Evolutionary conservation across 139 green algal genomes (phyloP).

Genomic region (Micractinium sp.): DNA sequence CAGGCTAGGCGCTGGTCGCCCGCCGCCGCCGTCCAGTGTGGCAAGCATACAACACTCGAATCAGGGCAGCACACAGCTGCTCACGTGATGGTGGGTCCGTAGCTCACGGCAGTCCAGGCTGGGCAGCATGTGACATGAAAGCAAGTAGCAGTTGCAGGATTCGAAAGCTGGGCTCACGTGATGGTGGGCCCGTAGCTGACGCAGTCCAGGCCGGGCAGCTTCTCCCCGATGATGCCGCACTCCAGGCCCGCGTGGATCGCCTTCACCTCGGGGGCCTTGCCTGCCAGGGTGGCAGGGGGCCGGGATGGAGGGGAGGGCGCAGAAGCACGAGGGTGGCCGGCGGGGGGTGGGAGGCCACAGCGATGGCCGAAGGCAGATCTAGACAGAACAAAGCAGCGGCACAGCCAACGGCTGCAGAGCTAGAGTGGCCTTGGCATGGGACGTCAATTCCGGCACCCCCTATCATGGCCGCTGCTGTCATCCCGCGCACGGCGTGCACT

Average conservation of each 20-base stretch:
- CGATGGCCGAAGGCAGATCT: too few relatives aligned
- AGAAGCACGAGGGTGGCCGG: not conserved
- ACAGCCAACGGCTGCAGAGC: too few relatives aligned
- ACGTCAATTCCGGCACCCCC: too few relatives aligned
- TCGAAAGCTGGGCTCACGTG: too few relatives aligned
- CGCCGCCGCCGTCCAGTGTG: not conserved
- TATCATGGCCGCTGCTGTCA: not conserved
- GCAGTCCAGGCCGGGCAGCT: constrained; percentile 65
- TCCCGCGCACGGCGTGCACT: too few relatives aligned
- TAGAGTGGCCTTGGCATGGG: too few relatives aligned
- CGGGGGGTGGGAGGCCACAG: too few relatives aligned
- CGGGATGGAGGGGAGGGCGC: not conserved
- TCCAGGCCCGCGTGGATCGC: constrained; percentile 85
- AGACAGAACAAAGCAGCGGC: too few relatives aligned
- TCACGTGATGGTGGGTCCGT: constrained; percentile 75
- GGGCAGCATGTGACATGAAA: constrained; percentile 55
- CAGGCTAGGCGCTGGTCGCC: not conserved
- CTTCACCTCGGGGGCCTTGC: constrained; percentile 46
- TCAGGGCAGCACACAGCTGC: too few relatives aligned
- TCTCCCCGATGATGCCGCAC: constrained; percentile 82
- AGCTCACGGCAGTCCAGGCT: constrained; percentile 70
- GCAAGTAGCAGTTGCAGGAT: too few relatives aligned
- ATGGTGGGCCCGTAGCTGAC: constrained; percentile 83
- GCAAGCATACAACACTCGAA: too few relatives aligned
- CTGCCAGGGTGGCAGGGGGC: not conserved